A percentile compares a stretch with the other conserved stretches of the same genome.
Conservation (phyloP, 2,329 filamentous ascomycete genomes). For the Cladosporium cucumerinum region DNA sequence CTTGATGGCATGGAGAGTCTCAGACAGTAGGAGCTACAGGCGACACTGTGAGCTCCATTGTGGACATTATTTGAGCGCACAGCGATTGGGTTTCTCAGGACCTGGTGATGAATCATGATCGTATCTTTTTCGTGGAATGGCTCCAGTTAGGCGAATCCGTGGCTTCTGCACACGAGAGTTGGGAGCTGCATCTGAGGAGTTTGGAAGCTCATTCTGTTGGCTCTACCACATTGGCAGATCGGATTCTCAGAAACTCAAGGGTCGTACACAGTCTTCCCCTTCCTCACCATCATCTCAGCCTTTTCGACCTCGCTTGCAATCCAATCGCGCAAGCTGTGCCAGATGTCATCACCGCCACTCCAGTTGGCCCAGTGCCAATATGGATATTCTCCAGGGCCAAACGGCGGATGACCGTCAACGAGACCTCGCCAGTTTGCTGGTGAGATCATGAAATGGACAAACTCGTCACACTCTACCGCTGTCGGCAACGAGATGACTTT, state of each 20-base stretch:
- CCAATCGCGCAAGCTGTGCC: neutral
- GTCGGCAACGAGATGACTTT: neutral
- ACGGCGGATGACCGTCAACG: neutral
- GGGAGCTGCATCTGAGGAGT: neutral
- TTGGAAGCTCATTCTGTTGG: neutral
- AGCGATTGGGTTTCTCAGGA: too few relatives aligned
- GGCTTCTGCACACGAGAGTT: too few relatives aligned
- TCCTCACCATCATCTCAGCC: neutral
- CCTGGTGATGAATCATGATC: too few relatives aligned
- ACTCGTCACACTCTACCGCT: neutral
- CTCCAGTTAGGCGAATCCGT: too few relatives aligned
- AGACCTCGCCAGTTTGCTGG: neutral
- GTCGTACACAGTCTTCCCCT: neutral
- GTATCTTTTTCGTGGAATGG: too few relatives aligned
- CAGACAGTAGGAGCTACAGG: neutral
- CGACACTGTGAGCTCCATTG: neutral
- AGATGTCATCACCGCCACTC: neutral
- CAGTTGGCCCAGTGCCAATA: neutral
- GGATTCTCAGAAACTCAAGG: neutral
- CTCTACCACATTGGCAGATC: neutral
- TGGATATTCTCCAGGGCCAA: neutral
- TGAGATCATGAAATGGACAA: neutral
- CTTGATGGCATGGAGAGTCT: neutral
- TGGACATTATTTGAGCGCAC: neutral
- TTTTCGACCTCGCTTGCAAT: neutral